phyloP scores from a whole-genome alignment of 2,329 filamentous ascomycete species.

The Akanthomyces muscarius region DNA sequence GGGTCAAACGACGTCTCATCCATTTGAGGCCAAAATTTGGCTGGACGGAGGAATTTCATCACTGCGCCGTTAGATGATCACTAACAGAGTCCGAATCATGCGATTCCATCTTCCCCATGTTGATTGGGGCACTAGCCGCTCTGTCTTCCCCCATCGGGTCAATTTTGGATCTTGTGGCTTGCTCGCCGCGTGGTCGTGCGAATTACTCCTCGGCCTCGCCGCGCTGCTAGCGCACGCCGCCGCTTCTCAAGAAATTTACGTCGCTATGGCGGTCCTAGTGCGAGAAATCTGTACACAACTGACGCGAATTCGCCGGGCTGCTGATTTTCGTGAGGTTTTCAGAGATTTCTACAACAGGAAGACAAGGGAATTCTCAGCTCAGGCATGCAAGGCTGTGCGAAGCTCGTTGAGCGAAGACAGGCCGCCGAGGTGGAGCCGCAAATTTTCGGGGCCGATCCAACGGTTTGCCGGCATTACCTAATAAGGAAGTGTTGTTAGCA shows the following conservation, averaged over 20 bases:
- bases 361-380: not conserved
- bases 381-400: not conserved
- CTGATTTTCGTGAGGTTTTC: not conserved
- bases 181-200: not conserved
- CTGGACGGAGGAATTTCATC: not conserved
- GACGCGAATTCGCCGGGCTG: not conserved
- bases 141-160: not conserved
- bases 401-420: not conserved
- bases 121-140: not conserved
- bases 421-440: not conserved
- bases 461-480: slow-evolving; percentile 4
- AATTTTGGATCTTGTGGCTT: not conserved
- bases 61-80: not conserved
- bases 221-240: no score
- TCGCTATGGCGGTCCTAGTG: not conserved
- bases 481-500: not conserved
- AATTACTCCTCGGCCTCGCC: not conserved
- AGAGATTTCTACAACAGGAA: not conserved
- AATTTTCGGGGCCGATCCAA: not conserved
- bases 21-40: no score
- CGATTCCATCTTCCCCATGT: not conserved
- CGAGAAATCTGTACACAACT: no score
- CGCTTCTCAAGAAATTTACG: no score
- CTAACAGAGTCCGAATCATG: not conserved
- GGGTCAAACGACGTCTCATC: not conserved